Conservation (phyloP, 176 grass and related monocot genomes). For the Thalia dealbata region DNA sequence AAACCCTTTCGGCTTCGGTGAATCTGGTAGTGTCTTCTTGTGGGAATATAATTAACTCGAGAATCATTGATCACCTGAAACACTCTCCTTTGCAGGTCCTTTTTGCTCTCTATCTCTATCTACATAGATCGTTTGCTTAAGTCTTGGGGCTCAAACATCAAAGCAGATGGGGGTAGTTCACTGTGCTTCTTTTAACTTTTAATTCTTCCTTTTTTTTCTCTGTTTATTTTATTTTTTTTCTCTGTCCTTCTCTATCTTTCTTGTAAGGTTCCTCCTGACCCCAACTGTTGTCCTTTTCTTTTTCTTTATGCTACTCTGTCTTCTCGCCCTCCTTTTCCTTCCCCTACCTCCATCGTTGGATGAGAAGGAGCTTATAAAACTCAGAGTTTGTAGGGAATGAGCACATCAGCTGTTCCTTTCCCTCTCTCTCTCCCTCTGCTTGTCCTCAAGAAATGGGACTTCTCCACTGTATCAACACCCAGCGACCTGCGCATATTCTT, state of each 20-base stretch:
- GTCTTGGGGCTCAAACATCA: neutral
- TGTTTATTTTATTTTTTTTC: neutral
- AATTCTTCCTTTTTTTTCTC: too few relatives aligned
- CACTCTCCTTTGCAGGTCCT: too few relatives aligned
- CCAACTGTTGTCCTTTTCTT: neutral
- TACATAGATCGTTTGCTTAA: too few relatives aligned
- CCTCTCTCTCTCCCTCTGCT: too few relatives aligned
- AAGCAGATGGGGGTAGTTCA: neutral
- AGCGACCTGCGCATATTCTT: constrained; percentile 15
- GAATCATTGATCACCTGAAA: too few relatives aligned
- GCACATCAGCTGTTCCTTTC: neutral
- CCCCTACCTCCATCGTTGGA: too few relatives aligned
- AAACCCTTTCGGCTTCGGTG: too few relatives aligned
- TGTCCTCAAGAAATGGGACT: constrained; percentile 17
- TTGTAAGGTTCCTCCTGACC: neutral
- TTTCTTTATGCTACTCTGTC: constrained; percentile 3
- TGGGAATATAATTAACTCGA: too few relatives aligned
- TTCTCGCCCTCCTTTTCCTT: neutral
- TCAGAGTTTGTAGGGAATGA: neutral
- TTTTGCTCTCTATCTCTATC: too few relatives aligned
- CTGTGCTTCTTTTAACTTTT: neutral
- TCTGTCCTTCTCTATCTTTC: neutral
- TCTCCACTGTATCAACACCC: constrained; percentile 21
- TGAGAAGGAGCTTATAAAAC: neutral
- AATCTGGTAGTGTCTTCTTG: too few relatives aligned